Percentiles rank a stretch among this genome's conserved stretches.
phyloP scores from a whole-genome alignment of 495 filamentous ascomycete species.

The Zalerion maritima region DNA sequence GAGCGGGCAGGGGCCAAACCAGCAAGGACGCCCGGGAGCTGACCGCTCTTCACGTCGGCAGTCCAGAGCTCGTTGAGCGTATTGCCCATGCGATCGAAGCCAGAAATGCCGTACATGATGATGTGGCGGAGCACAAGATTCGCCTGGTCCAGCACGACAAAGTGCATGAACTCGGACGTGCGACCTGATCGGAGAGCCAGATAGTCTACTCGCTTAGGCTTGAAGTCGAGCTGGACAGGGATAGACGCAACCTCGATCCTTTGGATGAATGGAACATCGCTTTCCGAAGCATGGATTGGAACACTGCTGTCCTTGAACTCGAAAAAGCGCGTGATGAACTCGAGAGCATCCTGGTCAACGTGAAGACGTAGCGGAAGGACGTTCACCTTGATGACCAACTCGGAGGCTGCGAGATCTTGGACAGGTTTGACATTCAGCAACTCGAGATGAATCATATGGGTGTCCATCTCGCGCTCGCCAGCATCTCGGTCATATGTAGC shows the following conservation, averaged over 20 bases:
- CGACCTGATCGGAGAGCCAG: slow-evolving; percentile 89
- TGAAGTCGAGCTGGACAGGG: slow-evolving; percentile 82
- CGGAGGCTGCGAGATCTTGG: slow-evolving; percentile 68
- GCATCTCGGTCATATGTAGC: slow-evolving; percentile 82
- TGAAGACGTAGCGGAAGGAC: slow-evolving; percentile 81
- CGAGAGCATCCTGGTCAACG: slow-evolving; percentile 94
- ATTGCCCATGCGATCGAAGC: slow-evolving; percentile 76
- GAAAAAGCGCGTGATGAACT: slow-evolving; percentile 95
- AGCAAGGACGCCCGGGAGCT: slow-evolving; percentile 77
- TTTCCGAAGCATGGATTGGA: slow-evolving; percentile 34
- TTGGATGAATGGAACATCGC: slow-evolving; percentile 78
- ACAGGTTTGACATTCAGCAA: slow-evolving; percentile 77
- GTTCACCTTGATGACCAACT: slow-evolving; percentile 75
- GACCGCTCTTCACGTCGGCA: slow-evolving; percentile 79
- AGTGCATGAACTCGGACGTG: slow-evolving; percentile 98
- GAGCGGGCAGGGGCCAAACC: slow-evolving; percentile 83
- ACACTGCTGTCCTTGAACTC: slow-evolving; percentile 79
- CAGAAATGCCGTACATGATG: slow-evolving; percentile 82
- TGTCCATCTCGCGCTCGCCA: slow-evolving; percentile 67
- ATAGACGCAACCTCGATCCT: slow-evolving; percentile 75
- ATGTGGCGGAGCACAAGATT: slow-evolving; percentile 76
- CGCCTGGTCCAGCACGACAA: slow-evolving; percentile 78
- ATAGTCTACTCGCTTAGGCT: slow-evolving; percentile 94
- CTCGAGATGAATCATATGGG: slow-evolving; percentile 80
- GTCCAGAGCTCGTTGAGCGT: slow-evolving; percentile 95